Percentiles rank a stretch among this genome's conserved stretches.
Conservation (phyloP, 148 eudicot genomes). For the Vaccinium corymbosum region DNA sequence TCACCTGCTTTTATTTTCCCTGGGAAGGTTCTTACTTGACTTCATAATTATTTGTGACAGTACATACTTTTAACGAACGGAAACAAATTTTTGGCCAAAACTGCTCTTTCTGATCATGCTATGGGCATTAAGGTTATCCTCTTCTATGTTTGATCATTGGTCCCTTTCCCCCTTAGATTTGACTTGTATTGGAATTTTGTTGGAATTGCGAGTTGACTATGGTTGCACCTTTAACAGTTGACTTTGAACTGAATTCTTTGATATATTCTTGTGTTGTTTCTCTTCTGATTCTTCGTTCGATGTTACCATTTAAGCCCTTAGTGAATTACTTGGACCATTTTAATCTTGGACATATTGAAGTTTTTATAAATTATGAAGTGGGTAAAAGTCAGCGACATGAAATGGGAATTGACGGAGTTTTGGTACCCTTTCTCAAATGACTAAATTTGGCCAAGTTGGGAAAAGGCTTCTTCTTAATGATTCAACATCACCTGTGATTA, state of each 20-base stretch:
- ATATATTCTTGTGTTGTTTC: neutral
- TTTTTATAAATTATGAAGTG: neutral
- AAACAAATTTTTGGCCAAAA: neutral
- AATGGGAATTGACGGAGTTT: neutral
- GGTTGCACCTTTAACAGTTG: neutral
- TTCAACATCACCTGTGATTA: neutral
- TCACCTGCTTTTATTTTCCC: neutral
- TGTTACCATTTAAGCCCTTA: neutral
- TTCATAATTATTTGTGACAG: neutral
- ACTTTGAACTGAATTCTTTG: neutral
- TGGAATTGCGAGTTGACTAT: neutral
- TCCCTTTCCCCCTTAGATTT: neutral
- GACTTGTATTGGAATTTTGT: neutral
- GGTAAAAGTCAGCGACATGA: neutral
- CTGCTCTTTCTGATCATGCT: neutral
- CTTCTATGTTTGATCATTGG: neutral
- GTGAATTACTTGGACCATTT: neutral
- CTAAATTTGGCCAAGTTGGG: slow-evolving; percentile 9
- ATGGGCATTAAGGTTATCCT: neutral
- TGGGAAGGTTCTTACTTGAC: neutral
- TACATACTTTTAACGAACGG: neutral
- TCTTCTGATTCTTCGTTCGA: neutral
- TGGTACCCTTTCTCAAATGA: neutral
- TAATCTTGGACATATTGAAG: neutral
- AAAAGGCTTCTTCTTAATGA: neutral